Evolutionary conservation across 2,329 filamentous ascomycete genomes (phyloP), one percentile per base, ranked within the genome.

Genomic region (Mariannaea elegans): DNA sequence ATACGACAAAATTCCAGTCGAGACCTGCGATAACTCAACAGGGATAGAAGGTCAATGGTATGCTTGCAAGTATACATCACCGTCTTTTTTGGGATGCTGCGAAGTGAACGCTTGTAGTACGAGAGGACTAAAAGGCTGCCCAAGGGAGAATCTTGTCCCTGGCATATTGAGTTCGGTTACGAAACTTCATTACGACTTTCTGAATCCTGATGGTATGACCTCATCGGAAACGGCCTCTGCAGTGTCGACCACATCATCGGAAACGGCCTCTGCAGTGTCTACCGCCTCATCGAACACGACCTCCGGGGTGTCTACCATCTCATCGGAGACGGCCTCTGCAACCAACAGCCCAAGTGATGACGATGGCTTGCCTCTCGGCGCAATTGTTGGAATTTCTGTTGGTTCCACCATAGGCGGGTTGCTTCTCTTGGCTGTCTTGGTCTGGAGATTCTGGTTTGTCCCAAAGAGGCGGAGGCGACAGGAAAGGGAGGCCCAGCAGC

Each of bases 31-130:
- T 27, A 57, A 64, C 8, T 39, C 54, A 23, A 54, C 65, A 7
- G 62, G 56, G 10, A 39, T 31, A 1, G 53, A 57, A 6, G 53
- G 67, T 4, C 38, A 10, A 42, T 81, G 76, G 74, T 80, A 73
- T 44, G 75, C 75, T 0, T 81, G 78, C 65, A 50, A 62, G 16
- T 50, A 36, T 18, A 71, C 61, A 42, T 56, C 31, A 3, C 73
- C 74, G 9, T 74, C 78, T 0, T 81, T 79, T 44, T 34, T 80
- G 23, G 79, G 78, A 19, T 81, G 78, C 65, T 81, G 78, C 52
- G 23, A 51, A 3, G 56, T 59, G 27, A 65, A 70, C 29, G 61
- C 70, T 7, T 76, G 73, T 39, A 9, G 24, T 27, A 42, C 18
- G 13, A 12, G n/a, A 7, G 27, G 1, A 7, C 34, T 39, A 2